Evolutionary conservation across 2,329 filamentous ascomycete genomes (phyloP), one percentile per base, ranked within the genome.

Genomic region (Allantophomopsis cytisporea): DNA sequence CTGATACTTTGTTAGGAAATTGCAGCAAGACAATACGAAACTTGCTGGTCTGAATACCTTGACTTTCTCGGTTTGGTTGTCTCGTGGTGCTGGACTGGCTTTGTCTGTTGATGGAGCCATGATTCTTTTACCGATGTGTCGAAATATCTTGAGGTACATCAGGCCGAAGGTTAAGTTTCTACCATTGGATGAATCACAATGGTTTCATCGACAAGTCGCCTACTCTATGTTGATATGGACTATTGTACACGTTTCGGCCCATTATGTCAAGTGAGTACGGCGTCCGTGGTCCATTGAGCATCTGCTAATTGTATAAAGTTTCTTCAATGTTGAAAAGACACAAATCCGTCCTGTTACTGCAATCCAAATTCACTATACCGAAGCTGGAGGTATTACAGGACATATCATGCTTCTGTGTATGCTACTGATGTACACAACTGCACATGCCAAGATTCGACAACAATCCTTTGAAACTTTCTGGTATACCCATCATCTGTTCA

Each of bases 321-420:
- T 98, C 65, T 96, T 80, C 71, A 95, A 94, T 53, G 83, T 98
- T 45, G 91, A 98, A 60, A 74, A 76, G 50, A 75, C 71, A 0
- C 86, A 95, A 57, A 73, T 95, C 39, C 80, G 91, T 39, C 80
- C 81, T 2, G 73, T 83, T 36, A 76, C 77, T 3, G 91, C 91
- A 3, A 62, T 96, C 6, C 71, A 96, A 54, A 94, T 96, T 47
- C 91, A 96, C 60, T 98, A 94, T 58, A 73, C 76, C 1, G 75
- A 94, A 56, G 74, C 87, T 37, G 88, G 86, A 53, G 91, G 91
- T 44, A 83, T 96, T 45, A 98, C 91, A 2, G 91, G 91, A 6
- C 91, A 98, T 60, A 73, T 95, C 45, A 98, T 98, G 91, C 73
- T 96, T 18, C 69, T 98, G n/a, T 96, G 88, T 71, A 98, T 98